These are phyloP conservation scores for Paramyrothecium roridum DNA, from an alignment of 2,329 filamentous ascomycete species.

Conservation along the genomic window DNA sequence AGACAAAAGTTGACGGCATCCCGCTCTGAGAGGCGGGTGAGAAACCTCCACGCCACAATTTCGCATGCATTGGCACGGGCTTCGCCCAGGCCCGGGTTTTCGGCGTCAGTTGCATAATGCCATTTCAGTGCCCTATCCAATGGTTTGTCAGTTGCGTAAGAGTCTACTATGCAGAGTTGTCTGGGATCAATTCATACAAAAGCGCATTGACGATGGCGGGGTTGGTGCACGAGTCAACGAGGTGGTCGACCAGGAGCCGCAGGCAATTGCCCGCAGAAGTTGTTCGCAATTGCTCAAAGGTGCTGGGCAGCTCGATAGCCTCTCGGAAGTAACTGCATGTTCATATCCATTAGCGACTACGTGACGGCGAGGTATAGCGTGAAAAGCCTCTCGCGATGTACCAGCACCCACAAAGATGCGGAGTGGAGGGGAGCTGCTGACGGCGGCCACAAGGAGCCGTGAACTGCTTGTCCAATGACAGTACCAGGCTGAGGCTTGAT, in stretches of 20 bases:
- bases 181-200: conserved; percentile 50
- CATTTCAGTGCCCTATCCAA: conserved; percentile 65
- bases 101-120: conserved; percentile 64
- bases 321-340: conserved; percentile 56
- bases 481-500: no score
- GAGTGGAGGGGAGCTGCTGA: no score
- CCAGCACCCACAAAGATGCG: no score
- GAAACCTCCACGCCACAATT: conserved; percentile 76
- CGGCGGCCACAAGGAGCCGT: no score
- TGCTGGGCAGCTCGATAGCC: conserved; percentile 61
- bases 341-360: no score
- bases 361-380: no score
- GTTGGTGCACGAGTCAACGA: conserved; percentile 62
- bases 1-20: conserved; percentile 74
- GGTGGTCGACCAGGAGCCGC: conserved; percentile 59
- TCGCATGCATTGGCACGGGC: conserved; percentile 73
- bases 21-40: conserved; percentile 66
- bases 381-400: no score
- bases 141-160: conserved; percentile 1
- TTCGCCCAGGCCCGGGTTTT: conserved; percentile 64
- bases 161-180: neutral
- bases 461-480: no score
- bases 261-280: conserved; percentile 59
- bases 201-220: conserved; percentile 69
- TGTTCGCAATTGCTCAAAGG: conserved; percentile 71